Base-by-base conservation (phyloP, 129 eudicot genomes). In the Centella asiatica region DNA sequence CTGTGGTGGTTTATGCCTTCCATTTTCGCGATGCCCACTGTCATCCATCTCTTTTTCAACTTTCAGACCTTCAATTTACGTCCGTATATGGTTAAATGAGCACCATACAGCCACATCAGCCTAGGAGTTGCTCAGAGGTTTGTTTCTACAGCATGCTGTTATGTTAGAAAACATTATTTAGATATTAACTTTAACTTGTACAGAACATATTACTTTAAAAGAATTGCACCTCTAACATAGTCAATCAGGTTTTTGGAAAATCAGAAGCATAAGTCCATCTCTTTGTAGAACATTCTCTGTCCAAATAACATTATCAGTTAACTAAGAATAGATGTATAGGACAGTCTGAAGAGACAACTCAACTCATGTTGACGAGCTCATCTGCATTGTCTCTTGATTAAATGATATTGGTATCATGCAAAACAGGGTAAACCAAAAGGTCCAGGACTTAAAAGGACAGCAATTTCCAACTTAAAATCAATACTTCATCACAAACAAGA, bases 1-100 rank as follows among this genome's bases (percentile, higher is more conserved):
- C 80, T 82, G 96, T 33, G 85, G 80, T 42, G 83, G 81, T 76
- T 88, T 88, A 70, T 85, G 94, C 69, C 96, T 78, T 57, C 90
- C 90, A 57, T 82, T 84, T 65, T 88, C 96, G 24, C 89, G 94
- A 76, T 88, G 89, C 54, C 89, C 94, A 14, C 77, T 76, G 66
- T 88, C 95, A 71, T 93, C 99, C 99, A 93, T 93, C 67, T 45
- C 68, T 48, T 18, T 34, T 48, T 69, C 50, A 53, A 34, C 34
- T 37, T 53, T 66, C 51, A 36, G 64, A 69, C 61, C 70, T 14
- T 51, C 14, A 57, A 24, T 74, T 66, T 42, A 44, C 39, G 70
- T 64, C 58, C 47, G 73, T 62, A 40, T 33, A 39, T 23, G 29
- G 54, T 65, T 69, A 49, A 59, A 66, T 13, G 56, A 31, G 67